phyloP scores from a whole-genome alignment of 2,329 filamentous ascomycete species.

The Aphanoascus verrucosus region DNA sequence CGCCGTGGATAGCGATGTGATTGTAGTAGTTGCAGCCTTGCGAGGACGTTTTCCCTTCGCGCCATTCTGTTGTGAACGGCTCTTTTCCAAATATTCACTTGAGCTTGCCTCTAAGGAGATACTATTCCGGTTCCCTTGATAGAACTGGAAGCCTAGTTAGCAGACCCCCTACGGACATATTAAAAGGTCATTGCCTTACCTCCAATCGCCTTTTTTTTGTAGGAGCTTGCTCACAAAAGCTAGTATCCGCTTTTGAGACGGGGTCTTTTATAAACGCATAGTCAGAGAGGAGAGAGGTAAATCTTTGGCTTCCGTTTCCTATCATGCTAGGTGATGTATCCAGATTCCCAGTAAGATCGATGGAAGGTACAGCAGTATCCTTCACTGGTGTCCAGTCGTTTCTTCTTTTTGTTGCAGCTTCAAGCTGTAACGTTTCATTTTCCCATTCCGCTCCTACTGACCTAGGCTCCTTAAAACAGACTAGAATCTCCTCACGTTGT shows the following conservation, averaged over 20 bases:
- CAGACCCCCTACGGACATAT: neutral
- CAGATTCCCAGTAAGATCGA: slow-evolving; percentile 15
- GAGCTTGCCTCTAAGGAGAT: neutral
- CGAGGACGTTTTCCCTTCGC: slow-evolving; percentile 27
- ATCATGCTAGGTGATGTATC: slow-evolving; percentile 6
- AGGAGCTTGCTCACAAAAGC: slow-evolving; percentile 15
- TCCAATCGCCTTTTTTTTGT: slow-evolving; percentile 33
- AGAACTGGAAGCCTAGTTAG: neutral
- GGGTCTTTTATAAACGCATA: slow-evolving; percentile 30
- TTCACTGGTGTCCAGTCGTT: slow-evolving; percentile 59
- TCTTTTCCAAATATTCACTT: neutral
- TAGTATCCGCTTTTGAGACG: slow-evolving; percentile 14
- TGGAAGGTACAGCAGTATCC: slow-evolving; percentile 26
- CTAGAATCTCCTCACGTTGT: neutral
- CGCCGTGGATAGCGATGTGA: slow-evolving; percentile 67
- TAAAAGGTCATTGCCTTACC: slow-evolving; percentile 18
- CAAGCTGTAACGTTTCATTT: slow-evolving; percentile 20
- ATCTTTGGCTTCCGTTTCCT: slow-evolving; percentile 14
- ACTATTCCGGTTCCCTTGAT: neutral
- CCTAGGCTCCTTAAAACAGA: neutral
- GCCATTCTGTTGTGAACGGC: neutral
- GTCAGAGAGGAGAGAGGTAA: slow-evolving; percentile 30
- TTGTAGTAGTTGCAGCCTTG: slow-evolving; percentile 62
- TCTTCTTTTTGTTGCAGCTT: slow-evolving; percentile 45
- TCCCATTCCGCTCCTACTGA: neutral